These are phyloP conservation scores for Ascochyta pisi DNA, from an alignment of 2,329 filamentous ascomycete species.

Conservation along the genomic window DNA sequence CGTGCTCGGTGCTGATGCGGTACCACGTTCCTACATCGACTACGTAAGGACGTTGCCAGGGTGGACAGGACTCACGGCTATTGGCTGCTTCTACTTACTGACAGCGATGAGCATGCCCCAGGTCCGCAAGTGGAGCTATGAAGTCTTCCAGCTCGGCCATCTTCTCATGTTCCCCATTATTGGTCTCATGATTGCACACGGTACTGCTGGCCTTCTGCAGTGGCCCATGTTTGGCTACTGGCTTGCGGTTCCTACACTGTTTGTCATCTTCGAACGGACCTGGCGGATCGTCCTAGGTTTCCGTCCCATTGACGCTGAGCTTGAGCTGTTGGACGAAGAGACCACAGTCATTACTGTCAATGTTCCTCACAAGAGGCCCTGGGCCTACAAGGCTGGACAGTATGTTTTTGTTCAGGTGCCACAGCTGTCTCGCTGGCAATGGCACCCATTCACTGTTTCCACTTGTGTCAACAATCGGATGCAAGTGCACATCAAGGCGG, in stretches of 20 bases:
- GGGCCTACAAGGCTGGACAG: slow-evolving; percentile 64
- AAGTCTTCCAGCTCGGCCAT: slow-evolving; percentile 65
- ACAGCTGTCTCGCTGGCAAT: slow-evolving; percentile 61
- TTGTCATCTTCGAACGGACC: slow-evolving; percentile 59
- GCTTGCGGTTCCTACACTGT: slow-evolving; percentile 60
- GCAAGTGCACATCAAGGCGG: slow-evolving; percentile 65
- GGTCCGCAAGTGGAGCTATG: slow-evolving; percentile 61
- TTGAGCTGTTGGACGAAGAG: slow-evolving; percentile 60
- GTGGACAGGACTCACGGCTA: slow-evolving; percentile 58
- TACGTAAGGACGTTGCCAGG: slow-evolving; percentile 59
- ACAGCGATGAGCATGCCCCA: slow-evolving; percentile 59
- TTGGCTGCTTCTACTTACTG: slow-evolving; percentile 60
- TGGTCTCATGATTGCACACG: slow-evolving; percentile 63
- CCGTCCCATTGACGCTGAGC: slow-evolving; percentile 55
- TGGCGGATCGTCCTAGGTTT: slow-evolving; percentile 59
- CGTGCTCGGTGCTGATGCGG: slow-evolving; percentile 54
- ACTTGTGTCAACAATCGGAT: slow-evolving; percentile 61
- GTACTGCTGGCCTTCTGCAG: slow-evolving; percentile 59
- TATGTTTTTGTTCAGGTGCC: slow-evolving; percentile 66
- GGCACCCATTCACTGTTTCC: slow-evolving; percentile 67
- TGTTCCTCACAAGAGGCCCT: slow-evolving; percentile 58
- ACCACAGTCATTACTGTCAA: slow-evolving; percentile 59
- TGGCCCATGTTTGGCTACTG: slow-evolving; percentile 65
- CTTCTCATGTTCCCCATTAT: slow-evolving; percentile 66
- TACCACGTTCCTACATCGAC: slow-evolving; percentile 54